These are phyloP conservation scores for Stagonosporopsis cucurbitacearum DNA, from an alignment of 2,329 filamentous ascomycete genomes.

Conservation along the genomic window DNA sequence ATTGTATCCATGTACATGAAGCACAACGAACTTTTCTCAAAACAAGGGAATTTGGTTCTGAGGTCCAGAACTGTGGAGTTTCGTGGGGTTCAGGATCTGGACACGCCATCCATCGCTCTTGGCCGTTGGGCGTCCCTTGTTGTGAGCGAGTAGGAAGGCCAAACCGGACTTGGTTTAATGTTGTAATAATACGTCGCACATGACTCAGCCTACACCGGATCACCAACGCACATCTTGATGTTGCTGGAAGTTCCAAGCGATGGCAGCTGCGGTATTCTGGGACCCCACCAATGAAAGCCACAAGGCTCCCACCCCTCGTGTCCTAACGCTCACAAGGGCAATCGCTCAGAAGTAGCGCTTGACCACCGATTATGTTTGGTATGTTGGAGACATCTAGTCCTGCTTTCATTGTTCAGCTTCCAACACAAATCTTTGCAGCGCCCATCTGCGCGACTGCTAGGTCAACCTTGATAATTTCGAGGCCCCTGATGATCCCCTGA, in stretches of 20 bases:
- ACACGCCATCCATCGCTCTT: not conserved
- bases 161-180: not conserved
- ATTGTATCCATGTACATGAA: not conserved
- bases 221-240: not conserved
- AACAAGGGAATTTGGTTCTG: not conserved
- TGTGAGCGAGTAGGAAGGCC: not conserved
- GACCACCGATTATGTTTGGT: not conserved
- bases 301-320: not conserved
- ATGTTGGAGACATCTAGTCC: not conserved
- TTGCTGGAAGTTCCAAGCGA: conserved; percentile 1
- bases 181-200: not conserved
- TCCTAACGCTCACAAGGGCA: not conserved
- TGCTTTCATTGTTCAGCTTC: not conserved
- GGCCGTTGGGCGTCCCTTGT: not conserved
- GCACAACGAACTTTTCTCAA: not conserved
- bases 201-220: not conserved
- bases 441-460: not conserved
- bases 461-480: not conserved
- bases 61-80: not conserved
- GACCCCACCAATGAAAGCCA: not conserved
- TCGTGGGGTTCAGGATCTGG: not conserved
- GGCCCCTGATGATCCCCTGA: conserved; percentile 8
- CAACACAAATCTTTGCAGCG: not conserved
- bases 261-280: not conserved
- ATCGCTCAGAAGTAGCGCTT: not conserved